These are phyloP conservation scores for grape (Vitis vinifera) DNA, from an alignment of 164 flowering plant genomes.

Conservation along the genomic window ASM3070453v1 NC_081818.1:25090501-25091000, in stretches of 20 bases:
- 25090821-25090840: slow-evolving; percentile 6
- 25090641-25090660: background rate
- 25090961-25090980: slow-evolving; percentile 25
- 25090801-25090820: slow-evolving; percentile 36
- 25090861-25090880: slow-evolving; percentile 21
- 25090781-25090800: slow-evolving; percentile 46
- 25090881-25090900: slow-evolving; percentile 25
- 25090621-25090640: background rate
- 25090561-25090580: background rate
- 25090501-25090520: background rate
- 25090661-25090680: background rate
- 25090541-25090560: no score
- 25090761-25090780: slow-evolving; percentile 50
- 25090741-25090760: slow-evolving; percentile 53
- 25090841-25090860: slow-evolving; percentile 13
- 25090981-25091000: slow-evolving; percentile 11
- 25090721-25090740: slow-evolving; percentile 3
- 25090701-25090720: background rate
- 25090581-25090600: background rate
- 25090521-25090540: background rate
- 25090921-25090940: slow-evolving; percentile 47
- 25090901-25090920: slow-evolving; percentile 44
- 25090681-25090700: background rate
- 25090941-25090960: slow-evolving; percentile 18
- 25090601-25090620: background rate